phyloP scores from a whole-genome alignment of 768 basidiomycete species.

The Leucosporidium creatinivorum region DNA sequence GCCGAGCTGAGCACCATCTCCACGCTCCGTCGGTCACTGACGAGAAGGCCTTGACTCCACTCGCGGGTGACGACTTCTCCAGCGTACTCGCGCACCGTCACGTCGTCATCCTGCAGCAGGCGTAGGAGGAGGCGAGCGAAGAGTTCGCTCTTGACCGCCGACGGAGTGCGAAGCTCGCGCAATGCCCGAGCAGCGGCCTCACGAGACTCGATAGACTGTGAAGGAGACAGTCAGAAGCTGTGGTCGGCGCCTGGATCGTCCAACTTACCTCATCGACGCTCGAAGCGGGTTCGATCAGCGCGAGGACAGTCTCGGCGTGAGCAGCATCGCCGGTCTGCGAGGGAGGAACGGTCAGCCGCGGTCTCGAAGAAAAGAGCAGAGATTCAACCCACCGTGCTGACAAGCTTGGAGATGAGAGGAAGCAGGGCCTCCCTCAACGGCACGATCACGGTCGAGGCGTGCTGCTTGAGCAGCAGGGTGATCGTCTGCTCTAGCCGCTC shows the following conservation, averaged over 20 bases:
- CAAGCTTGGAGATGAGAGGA: constrained; percentile 11
- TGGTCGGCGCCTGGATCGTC: no score
- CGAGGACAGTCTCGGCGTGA: background rate
- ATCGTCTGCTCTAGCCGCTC: background rate
- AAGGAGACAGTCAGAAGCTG: no score
- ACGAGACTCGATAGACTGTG: constrained; percentile 24
- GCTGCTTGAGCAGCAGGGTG: background rate
- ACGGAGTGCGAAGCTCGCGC: background rate
- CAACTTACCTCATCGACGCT: constrained; percentile 10
- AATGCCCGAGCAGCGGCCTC: constrained; percentile 16
- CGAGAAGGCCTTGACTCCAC: background rate
- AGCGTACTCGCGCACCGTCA: constrained; percentile 15
- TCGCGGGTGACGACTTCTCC: constrained; percentile 11
- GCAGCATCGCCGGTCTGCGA: background rate
- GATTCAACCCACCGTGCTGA: background rate
- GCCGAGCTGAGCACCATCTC: background rate
- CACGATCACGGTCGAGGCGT: constrained; percentile 3
- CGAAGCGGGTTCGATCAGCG: background rate
- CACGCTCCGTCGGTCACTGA: constrained; percentile 8
- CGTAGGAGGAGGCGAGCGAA: constrained; percentile 4
- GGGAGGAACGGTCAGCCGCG: background rate
- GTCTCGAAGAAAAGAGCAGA: background rate
- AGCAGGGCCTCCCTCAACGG: constrained; percentile 26
- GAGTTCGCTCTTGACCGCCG: background rate
- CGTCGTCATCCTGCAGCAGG: constrained; percentile 30